These are phyloP conservation scores for Penicillium hesseltinei DNA, from an alignment of 2,329 filamentous ascomycete species.

Conservation along the genomic window DNA sequence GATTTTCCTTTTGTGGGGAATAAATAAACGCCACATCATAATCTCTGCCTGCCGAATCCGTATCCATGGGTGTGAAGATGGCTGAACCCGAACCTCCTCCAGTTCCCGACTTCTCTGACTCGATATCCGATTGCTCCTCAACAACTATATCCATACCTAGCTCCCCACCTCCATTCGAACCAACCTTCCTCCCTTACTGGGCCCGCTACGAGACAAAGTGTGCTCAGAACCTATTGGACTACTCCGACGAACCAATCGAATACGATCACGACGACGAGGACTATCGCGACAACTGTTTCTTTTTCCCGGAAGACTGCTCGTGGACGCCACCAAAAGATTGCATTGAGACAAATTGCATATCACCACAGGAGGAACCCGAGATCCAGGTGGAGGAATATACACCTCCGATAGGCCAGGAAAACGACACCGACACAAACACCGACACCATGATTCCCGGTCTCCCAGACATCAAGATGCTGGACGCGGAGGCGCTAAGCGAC, in stretches of 20 bases:
- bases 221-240: conserved; percentile 42
- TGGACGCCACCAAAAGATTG: conserved; percentile 37
- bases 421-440: conserved; percentile 8
- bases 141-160: neutral
- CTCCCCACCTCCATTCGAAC: conserved; percentile 12
- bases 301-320: conserved; percentile 45
- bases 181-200: conserved; percentile 39
- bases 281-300: conserved; percentile 44
- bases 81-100: conserved; percentile 29
- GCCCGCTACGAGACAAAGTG: conserved; percentile 38
- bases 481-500: conserved; percentile 42
- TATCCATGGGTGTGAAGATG: conserved; percentile 25
- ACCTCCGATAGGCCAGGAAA: conserved; percentile 7
- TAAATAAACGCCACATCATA: neutral
- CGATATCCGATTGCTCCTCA: conserved; percentile 9
- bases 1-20: conserved; percentile 3
- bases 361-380: conserved; percentile 7
- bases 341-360: conserved; percentile 23
- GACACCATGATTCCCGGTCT: conserved; percentile 43
- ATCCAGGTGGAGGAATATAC: conserved; percentile 15
- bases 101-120: conserved; percentile 17
- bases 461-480: conserved; percentile 45
- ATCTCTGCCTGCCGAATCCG: neutral
- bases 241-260: conserved; percentile 42
- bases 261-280: conserved; percentile 46